A percentile compares a stretch with the other conserved stretches of the same genome.
Evolutionary conservation across 2,329 filamentous ascomycete species (phyloP).

Genomic region (Epichloe bromicola): DNA sequence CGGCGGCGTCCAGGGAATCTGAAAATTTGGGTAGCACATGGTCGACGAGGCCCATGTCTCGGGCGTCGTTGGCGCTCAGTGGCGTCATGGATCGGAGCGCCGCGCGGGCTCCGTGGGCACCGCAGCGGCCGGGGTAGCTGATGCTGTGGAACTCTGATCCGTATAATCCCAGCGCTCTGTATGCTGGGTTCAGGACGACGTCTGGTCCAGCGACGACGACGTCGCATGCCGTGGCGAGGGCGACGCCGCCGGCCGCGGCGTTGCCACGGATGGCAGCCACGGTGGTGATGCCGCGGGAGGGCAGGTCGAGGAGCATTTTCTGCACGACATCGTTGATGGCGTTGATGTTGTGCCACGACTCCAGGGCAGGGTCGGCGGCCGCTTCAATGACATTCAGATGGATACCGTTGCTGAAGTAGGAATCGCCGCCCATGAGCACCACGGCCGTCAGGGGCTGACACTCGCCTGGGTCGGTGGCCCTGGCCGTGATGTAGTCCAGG

Average conservation of each 20-base stretch:
- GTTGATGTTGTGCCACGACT: conserved; percentile 32
- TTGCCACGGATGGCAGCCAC: conserved; percentile 27
- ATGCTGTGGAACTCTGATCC: conserved; percentile 30
- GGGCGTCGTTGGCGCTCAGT: conserved; percentile 24
- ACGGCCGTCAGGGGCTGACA: conserved; percentile 20
- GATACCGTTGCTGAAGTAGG: conserved; percentile 31
- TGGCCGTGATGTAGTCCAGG: conserved; percentile 21
- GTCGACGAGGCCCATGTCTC: conserved; percentile 24
- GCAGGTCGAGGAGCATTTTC: conserved; percentile 24
- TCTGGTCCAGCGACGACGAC: conserved; percentile 23
- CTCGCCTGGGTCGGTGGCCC: conserved; percentile 7
- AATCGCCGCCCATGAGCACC: conserved; percentile 23
- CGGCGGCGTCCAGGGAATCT: conserved; percentile 19
- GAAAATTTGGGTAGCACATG: conserved; percentile 23
- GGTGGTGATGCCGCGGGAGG: conserved; percentile 21
- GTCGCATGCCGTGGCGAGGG: conserved; percentile 25
- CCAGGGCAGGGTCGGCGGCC: conserved; percentile 20
- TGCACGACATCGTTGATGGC: conserved; percentile 28
- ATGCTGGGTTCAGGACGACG: conserved; percentile 29
- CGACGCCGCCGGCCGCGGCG: conserved; percentile 29
- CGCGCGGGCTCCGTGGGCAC: conserved; percentile 15
- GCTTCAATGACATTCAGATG: conserved; percentile 31
- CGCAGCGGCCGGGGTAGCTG: conserved; percentile 25
- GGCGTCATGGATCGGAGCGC: conserved; percentile 25
- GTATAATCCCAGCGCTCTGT: conserved; percentile 21